A percentile compares a stretch with the other conserved stretches of the same genome.
Conservation (phyloP, 139 green algal genomes). For the Prasinococcaceae sp. region DNA sequence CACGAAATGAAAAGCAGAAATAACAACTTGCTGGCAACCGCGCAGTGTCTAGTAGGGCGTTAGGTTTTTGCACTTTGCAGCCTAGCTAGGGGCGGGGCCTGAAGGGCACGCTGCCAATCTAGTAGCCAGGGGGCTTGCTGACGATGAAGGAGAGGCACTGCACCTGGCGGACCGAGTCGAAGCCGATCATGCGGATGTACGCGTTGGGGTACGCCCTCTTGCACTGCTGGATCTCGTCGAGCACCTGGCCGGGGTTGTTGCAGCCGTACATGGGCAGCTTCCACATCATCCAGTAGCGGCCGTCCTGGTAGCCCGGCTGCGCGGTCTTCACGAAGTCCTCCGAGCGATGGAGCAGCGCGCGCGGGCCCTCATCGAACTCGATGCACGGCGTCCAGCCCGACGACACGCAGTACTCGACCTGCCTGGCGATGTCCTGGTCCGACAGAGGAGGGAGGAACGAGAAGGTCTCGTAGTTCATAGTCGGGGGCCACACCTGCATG, state of each 20-base stretch:
- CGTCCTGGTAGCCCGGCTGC: constrained; percentile 58
- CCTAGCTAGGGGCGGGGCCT: too few relatives aligned
- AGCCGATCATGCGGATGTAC: constrained; percentile 86
- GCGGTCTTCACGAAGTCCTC: too few relatives aligned
- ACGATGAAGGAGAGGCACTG: constrained; percentile 57
- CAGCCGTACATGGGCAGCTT: constrained; percentile 99
- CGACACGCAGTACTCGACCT: constrained; percentile 88
- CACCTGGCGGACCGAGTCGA: constrained; percentile 60
- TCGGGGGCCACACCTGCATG: too few relatives aligned
- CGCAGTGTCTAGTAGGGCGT: too few relatives aligned
- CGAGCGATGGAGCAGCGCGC: too few relatives aligned
- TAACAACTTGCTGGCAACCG: too few relatives aligned
- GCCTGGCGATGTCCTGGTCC: constrained; percentile 69
- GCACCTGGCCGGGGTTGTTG: constrained; percentile 70
- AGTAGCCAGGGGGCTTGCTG: constrained; percentile 21
- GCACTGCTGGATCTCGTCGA: constrained; percentile 67
- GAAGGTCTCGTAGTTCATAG: constrained; percentile 98
- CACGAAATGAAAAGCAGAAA: too few relatives aligned
- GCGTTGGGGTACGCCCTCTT: constrained; percentile 73
- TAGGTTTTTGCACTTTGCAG: too few relatives aligned
- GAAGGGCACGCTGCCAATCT: too few relatives aligned
- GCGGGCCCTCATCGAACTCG: constrained; percentile 96
- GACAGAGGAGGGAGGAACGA: constrained; percentile 92
- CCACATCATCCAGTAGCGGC: constrained; percentile 98
- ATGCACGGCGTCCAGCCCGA: constrained; percentile 84